Base-by-base conservation (phyloP, 805 yeast genomes). In the Nakazawaea ernobii region DNA sequence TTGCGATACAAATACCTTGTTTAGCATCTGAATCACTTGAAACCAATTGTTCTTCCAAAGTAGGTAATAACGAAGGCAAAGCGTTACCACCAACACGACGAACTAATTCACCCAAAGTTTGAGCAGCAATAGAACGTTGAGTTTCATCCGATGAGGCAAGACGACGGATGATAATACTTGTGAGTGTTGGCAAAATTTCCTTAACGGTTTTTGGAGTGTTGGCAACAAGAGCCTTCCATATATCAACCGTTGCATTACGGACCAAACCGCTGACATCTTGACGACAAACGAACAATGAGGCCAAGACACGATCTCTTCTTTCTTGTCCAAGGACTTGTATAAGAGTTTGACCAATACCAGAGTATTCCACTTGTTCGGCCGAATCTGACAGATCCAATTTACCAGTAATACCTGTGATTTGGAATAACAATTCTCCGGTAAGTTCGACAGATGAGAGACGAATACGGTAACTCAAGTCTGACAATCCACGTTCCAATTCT, bases 1-100 rank as follows among this genome's bases (percentile, higher is more conserved):
- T 71, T 8, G 99, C 99, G 62, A 92, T 81, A 72, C 99, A 94
- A 44, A 94, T 88, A 72, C 99, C 99, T 70, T 91, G 95, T 61
- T 86, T 87, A 33, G 95, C 84, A 61, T 84, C 94, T n/a, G 86
- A 70, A 57, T 86, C 94, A n/a, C 73, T 69, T 13, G 70, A 59
- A 45, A 71, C 61, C 52, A 86, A 68, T 1, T 88, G 76, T 35
- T 75, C 77, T 55, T 87, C 85, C 56, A 92, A 70, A 4, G 95
- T 85, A 38, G 99, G 99, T 51, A 94, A 70, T 52, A 94, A 69
- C 61, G 86, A 89, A 2, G 88, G 71, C 52, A 94, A 74, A 0
- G 97, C 95, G 56, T 84, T 84, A 28, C 88, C 80, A 51, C 97
- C 97, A 48, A 90, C 96, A 59, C 99, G 79, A 59, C 92, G 87